Percentiles rank a stretch among this genome's conserved stretches.
These are phyloP conservation scores for Metarhizium anisopliae DNA, from an alignment of 2,329 filamentous ascomycete genomes.

Conservation along the genomic window DNA sequence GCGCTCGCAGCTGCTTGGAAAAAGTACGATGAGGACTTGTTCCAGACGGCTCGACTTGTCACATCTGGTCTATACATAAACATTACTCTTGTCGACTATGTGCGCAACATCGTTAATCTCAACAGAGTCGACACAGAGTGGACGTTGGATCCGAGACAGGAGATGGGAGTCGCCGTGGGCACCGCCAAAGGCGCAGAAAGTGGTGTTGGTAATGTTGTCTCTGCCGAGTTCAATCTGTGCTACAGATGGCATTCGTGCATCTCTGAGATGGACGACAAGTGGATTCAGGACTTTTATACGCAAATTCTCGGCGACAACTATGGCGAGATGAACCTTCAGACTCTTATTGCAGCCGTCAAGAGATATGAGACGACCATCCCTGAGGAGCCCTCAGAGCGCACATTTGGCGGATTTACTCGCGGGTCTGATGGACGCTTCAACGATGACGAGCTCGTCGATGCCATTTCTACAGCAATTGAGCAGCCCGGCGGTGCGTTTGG, in stretches of 20 bases:
- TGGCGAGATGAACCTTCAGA: constrained; percentile 44
- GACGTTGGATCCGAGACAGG: constrained; percentile 69
- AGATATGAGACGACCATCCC: constrained; percentile 54
- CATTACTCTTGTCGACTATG: constrained; percentile 69
- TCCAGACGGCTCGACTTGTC: constrained; percentile 69
- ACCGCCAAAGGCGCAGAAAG: constrained; percentile 52
- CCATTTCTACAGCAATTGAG: constrained; percentile 60
- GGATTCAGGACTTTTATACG: constrained; percentile 63
- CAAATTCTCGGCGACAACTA: constrained; percentile 49
- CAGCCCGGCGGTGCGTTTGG: constrained; percentile 70
- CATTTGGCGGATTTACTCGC: constrained; percentile 58
- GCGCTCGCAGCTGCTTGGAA: constrained; percentile 45
- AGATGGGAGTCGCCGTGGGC: constrained; percentile 48
- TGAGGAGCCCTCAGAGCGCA: constrained; percentile 58
- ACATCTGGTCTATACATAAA: constrained; percentile 71
- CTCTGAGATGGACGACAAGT: constrained; percentile 61
- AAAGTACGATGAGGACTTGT: constrained; percentile 68
- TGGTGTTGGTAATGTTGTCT: constrained; percentile 74
- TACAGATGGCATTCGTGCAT: constrained; percentile 85
- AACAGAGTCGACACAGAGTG: constrained; percentile 58
- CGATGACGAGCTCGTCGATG: constrained; percentile 68
- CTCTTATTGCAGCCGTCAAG: constrained; percentile 54
- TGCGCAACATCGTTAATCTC: constrained; percentile 64
- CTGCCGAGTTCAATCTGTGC: constrained; percentile 80
- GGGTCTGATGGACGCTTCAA: constrained; percentile 58